phyloP scores from a whole-genome alignment of 805 yeast genomes.

The Cyberlindnera meyerae region DNA sequence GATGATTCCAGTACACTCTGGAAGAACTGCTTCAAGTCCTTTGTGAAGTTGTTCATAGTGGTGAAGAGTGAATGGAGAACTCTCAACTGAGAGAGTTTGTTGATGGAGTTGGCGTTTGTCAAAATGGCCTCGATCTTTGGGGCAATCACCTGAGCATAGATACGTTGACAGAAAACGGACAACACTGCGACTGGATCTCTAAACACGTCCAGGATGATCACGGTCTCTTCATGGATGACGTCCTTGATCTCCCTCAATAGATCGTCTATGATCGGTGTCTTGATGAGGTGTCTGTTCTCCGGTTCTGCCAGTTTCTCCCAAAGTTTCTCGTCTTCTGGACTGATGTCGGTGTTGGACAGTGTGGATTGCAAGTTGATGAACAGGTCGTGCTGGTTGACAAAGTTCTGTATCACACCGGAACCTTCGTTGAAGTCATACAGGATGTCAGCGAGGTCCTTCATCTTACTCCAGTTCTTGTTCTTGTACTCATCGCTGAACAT shows the following conservation, averaged over 20 bases:
- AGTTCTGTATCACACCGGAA: constrained; percentile 71
- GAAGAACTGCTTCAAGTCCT: constrained; percentile 60
- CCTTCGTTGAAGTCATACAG: constrained; percentile 83
- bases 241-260: constrained; percentile 53
- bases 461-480: constrained; percentile 58
- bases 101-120: constrained; percentile 55
- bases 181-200: constrained; percentile 61
- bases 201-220: constrained; percentile 69
- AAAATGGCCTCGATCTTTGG: constrained; percentile 53
- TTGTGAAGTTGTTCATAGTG: constrained; percentile 53
- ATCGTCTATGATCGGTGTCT: constrained; percentile 47
- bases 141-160: constrained; percentile 68
- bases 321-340: constrained; percentile 38
- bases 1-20: constrained; percentile 34
- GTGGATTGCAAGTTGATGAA: constrained; percentile 40
- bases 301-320: constrained; percentile 67
- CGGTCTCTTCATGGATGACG: constrained; percentile 66
- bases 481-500: constrained; percentile 73
- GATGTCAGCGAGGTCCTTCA: constrained; percentile 73
- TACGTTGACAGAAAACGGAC: constrained; percentile 64
- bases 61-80: constrained; percentile 63
- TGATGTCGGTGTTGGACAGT: constrained; percentile 23
- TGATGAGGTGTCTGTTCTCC: constrained; percentile 38
- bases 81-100: constrained; percentile 71
- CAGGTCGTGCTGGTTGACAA: constrained; percentile 73